Evolutionary conservation across 75 land plant species (phyloP), one percentile per base, ranked within the genome.

Genomic region (Chamaecyparis obtusa): DNA sequence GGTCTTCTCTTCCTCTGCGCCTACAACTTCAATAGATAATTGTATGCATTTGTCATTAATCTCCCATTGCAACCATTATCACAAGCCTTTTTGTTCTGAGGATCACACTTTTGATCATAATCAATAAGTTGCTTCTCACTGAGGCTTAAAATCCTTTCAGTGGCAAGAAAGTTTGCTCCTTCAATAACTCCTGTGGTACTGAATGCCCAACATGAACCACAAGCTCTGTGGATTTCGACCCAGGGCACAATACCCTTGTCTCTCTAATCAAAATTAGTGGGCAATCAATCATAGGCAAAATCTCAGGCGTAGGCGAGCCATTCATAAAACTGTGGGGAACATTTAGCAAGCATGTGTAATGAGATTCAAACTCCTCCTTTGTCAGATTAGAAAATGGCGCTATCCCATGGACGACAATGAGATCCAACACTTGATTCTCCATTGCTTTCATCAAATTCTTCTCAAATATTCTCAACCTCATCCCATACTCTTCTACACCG

Each of bases 121-220:
- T 88, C 87, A 8, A 88, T 69, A 5, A 88, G 89, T 69, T 88
- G 87, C 57, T 88, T 87, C 89, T 88, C 57, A 35, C 87, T 88
- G 37, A 85, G 89, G 46, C 46, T 92, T 49, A 92, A 33, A 16
- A 92, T 92, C 30, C 88, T 88, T 39, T 90, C 92, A 33, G 93
- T 91, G 46, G 87, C 77, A 57, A 92, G 85, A 75, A 87, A 92
- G 75, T 91, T 87, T 55, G 93, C 93, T 55, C 93, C 93, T 80
- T 92, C 93, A 19, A 92, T 60, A 43, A 84, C 93, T n/a, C 93
- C 92, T 24, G 93, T 92, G n/a, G 93, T 92, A 56, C 92, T 92
- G 86, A 92, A 92, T 6, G 90, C 92, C 93, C 93, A 92, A 86
- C 92, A 92, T 37, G 93, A 91, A 46, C 93, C 93, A 48, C 93